These are phyloP conservation scores for Phytophthora cajani DNA, from an alignment of 352 stramenopile species.

Conservation along the genomic window DNA sequence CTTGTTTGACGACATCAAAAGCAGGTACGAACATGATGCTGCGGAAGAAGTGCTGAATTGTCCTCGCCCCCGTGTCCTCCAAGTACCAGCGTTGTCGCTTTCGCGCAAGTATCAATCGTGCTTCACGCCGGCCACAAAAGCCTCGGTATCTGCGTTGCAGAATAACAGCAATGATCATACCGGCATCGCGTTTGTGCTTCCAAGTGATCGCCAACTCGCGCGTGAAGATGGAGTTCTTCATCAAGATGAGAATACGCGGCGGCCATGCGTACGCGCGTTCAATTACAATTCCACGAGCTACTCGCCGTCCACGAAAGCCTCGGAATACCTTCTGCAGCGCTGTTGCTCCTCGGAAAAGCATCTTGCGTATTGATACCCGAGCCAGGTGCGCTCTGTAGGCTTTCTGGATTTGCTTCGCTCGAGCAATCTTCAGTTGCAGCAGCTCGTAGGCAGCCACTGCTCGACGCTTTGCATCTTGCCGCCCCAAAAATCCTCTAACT, in stretches of 20 bases:
- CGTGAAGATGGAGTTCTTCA: conserved; percentile 60
- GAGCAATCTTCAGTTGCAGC: conserved; percentile 27
- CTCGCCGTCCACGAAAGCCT: conserved; percentile 48
- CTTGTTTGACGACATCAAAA: background rate
- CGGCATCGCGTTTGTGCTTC: conserved; percentile 68
- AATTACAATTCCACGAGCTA: conserved; percentile 49
- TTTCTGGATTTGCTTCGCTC: conserved; percentile 56
- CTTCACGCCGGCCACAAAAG: conserved; percentile 52
- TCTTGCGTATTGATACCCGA: conserved; percentile 44
- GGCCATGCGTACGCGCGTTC: conserved; percentile 40
- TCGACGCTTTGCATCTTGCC: conserved; percentile 26
- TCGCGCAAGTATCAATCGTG: conserved; percentile 35
- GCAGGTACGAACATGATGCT: conserved; percentile 64
- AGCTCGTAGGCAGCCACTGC: conserved; percentile 29
- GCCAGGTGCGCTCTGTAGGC: conserved; percentile 60
- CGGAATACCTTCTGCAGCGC: conserved; percentile 66
- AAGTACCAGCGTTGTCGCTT: conserved; percentile 44
- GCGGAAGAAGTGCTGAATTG: conserved; percentile 80
- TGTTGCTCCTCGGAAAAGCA: conserved; percentile 46
- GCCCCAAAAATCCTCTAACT: conserved; percentile 51
- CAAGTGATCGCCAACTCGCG: conserved; percentile 55
- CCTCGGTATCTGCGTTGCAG: conserved; percentile 58
- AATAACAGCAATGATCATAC: conserved; percentile 37
- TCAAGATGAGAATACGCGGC: conserved; percentile 63
- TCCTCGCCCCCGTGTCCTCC: conserved; percentile 47